Conservation (phyloP, 2,329 filamentous ascomycete species). For the Trichoderma semiorbis region DNA sequence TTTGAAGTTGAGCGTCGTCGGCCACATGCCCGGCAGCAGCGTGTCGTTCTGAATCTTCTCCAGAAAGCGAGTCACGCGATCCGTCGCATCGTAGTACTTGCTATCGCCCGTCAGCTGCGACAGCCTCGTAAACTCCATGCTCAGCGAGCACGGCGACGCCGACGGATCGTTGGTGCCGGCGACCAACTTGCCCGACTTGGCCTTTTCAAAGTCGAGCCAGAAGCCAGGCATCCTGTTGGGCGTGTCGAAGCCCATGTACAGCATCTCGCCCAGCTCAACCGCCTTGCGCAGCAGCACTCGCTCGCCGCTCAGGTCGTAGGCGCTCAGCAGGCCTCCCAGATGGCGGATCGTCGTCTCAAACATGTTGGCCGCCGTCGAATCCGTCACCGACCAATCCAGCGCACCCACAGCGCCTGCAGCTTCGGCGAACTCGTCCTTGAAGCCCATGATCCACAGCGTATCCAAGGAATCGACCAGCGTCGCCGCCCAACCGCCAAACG, state of each 20-base stretch:
- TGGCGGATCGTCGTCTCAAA: constrained; percentile 57
- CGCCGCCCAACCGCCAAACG: constrained; percentile 55
- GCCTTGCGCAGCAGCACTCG: constrained; percentile 47
- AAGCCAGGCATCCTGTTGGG: constrained; percentile 50
- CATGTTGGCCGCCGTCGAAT: constrained; percentile 41
- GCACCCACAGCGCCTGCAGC: constrained; percentile 48
- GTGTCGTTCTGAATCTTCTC: constrained; percentile 65
- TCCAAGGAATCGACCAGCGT: constrained; percentile 60
- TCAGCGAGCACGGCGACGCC: constrained; percentile 60
- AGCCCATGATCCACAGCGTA: constrained; percentile 60
- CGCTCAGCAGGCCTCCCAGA: constrained; percentile 49
- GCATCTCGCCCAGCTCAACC: constrained; percentile 51
- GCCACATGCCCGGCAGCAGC: constrained; percentile 74
- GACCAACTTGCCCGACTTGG: constrained; percentile 43
- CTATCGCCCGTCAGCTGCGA: constrained; percentile 68
- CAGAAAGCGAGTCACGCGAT: constrained; percentile 69
- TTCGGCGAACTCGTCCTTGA: constrained; percentile 53
- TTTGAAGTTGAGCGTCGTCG: constrained; percentile 56
- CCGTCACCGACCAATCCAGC: constrained; percentile 51
- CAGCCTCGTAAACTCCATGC: constrained; percentile 70
- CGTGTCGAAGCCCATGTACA: constrained; percentile 53
- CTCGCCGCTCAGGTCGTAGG: constrained; percentile 49
- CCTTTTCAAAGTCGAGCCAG: constrained; percentile 43
- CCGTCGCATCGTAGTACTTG: constrained; percentile 75
- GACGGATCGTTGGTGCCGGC: constrained; percentile 47